A percentile compares a stretch with the other conserved stretches of the same genome.
phyloP scores from a whole-genome alignment of 2,329 filamentous ascomycete genomes.

The Herpotrichia juniperi region DNA sequence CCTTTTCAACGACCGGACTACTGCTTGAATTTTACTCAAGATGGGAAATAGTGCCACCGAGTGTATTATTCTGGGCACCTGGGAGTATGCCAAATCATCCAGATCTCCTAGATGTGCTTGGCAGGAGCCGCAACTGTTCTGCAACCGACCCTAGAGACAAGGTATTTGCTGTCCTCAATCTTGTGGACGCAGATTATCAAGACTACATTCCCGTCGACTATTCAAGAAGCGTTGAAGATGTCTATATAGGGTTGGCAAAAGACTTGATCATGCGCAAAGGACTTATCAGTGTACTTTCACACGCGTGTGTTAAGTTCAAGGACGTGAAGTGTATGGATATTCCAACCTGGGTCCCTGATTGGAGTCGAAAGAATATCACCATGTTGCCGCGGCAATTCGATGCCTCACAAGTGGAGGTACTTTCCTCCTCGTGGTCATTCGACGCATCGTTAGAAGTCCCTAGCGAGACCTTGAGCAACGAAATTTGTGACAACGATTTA shows the following conservation, averaged over 20 bases:
- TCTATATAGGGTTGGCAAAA: constrained; percentile 7
- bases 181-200: constrained; percentile 1
- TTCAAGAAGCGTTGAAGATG: constrained; percentile 7
- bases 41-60: constrained; percentile 1
- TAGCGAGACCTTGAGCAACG: no score
- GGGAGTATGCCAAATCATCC: constrained; percentile 7
- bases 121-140: constrained; percentile 6
- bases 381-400: no score
- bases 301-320: no score
- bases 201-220: constrained; percentile 11
- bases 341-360: no score
- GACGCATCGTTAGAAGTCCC: no score
- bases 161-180: constrained; percentile 17
- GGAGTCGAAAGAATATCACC: no score
- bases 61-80: constrained; percentile 10
- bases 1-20: constrained; percentile 1
- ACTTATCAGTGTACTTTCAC: constrained; percentile 6
- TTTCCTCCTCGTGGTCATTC: no score
- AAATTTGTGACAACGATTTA: no score
- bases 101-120: constrained; percentile 6
- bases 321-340: no score
- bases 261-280: constrained; percentile 1
- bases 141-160: constrained; percentile 18
- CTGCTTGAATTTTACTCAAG: constrained; percentile 2
- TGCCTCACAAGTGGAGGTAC: no score